Evolutionary conservation across 805 yeast species (phyloP).

Genomic region (Zygosaccharomyces gambellarensis): DNA sequence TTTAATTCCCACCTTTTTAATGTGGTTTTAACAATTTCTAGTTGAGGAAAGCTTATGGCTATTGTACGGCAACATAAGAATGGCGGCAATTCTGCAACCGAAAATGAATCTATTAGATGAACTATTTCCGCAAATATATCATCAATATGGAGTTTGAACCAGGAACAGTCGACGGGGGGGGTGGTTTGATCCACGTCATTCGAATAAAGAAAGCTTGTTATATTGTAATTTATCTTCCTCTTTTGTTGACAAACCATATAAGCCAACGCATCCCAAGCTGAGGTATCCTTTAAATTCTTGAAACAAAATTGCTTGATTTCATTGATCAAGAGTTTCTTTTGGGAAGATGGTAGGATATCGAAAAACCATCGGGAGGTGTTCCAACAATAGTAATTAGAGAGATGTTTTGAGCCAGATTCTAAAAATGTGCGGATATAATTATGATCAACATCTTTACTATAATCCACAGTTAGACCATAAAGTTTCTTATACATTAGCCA

Average conservation of each 20-base stretch:
- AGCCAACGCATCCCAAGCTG: conserved; percentile 34
- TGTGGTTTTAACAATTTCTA: neutral
- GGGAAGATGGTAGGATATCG: conserved; percentile 18
- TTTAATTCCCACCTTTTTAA: conserved; percentile 18
- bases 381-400: conserved; percentile 41
- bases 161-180: neutral
- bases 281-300: conserved; percentile 28
- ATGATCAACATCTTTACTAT: neutral
- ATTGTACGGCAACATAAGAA: conserved; percentile 20
- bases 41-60: neutral
- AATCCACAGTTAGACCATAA: conserved; percentile 11
- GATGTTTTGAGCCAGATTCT: conserved; percentile 32
- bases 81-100: conserved; percentile 26
- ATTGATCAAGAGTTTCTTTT: conserved; percentile 11
- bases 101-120: conserved; percentile 16
- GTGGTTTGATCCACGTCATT: neutral
- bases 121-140: conserved; percentile 8
- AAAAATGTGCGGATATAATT: conserved; percentile 20
- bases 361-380: conserved; percentile 34
- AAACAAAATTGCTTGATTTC: conserved; percentile 27
- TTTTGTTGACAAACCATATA: conserved; percentile 19
- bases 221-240: conserved; percentile 4
- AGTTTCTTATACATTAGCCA: conserved; percentile 36
- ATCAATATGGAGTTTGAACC: neutral
- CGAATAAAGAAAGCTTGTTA: conserved; percentile 9